These are phyloP conservation scores for Xylariaceae sp. DNA, from an alignment of 2,329 filamentous ascomycete genomes.

Conservation along the genomic window DNA sequence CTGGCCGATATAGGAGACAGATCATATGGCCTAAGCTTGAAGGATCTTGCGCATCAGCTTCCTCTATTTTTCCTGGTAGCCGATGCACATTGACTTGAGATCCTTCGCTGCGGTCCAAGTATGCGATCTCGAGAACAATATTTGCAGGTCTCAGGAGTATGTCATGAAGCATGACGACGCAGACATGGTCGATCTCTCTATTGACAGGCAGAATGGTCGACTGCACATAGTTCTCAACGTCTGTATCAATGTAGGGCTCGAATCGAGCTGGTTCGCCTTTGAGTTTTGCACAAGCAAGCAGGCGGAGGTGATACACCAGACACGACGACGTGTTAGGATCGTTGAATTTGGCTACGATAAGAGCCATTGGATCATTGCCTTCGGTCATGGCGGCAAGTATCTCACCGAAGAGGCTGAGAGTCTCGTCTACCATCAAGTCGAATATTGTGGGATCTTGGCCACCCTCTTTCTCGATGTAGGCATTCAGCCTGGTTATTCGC, in stretches of 20 bases:
- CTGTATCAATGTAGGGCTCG: conserved; percentile 64
- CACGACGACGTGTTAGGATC: conserved; percentile 61
- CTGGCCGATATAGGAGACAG: conserved; percentile 62
- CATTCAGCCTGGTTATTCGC: conserved; percentile 68
- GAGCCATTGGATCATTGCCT: conserved; percentile 49
- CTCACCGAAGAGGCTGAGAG: conserved; percentile 62
- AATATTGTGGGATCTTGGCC: conserved; percentile 67
- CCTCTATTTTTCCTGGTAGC: conserved; percentile 58
- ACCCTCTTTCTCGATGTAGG: conserved; percentile 66
- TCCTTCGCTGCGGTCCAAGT: conserved; percentile 82
- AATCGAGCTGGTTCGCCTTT: conserved; percentile 69
- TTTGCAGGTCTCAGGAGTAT: conserved; percentile 74
- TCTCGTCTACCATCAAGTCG: conserved; percentile 80
- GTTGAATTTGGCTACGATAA: conserved; percentile 70
- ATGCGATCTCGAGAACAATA: conserved; percentile 81
- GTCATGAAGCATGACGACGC: conserved; percentile 71
- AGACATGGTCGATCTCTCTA: conserved; percentile 88
- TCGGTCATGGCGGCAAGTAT: conserved; percentile 58
- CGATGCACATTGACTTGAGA: conserved; percentile 69
- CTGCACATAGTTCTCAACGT: conserved; percentile 57
- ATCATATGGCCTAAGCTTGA: conserved; percentile 48
- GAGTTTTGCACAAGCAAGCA: conserved; percentile 81
- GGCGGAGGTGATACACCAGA: conserved; percentile 80
- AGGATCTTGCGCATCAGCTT: conserved; percentile 43
- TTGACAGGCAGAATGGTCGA: conserved; percentile 68